A percentile compares a stretch with the other conserved stretches of the same genome.
phyloP scores from a whole-genome alignment of 2,329 filamentous ascomycete genomes.

The Diaporthe capsici region DNA sequence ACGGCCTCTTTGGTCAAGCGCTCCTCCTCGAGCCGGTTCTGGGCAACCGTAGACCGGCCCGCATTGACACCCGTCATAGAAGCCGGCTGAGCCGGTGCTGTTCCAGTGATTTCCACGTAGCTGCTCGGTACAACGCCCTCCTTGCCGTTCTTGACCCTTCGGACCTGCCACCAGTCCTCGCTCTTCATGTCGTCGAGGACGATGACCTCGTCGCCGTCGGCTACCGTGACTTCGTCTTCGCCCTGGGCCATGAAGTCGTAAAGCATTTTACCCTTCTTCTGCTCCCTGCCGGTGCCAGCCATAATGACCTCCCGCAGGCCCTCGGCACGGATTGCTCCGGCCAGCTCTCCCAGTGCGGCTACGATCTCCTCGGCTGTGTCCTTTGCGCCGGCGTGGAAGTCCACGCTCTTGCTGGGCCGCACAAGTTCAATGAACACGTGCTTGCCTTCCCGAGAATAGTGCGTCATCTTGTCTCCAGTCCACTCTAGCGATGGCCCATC shows the following conservation, averaged over 20 bases:
- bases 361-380: slow-evolving; percentile 97
- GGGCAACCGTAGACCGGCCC: slow-evolving; percentile 78
- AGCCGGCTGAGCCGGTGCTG: slow-evolving; percentile 64
- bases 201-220: slow-evolving; percentile 89
- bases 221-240: slow-evolving; percentile 95
- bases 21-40: slow-evolving; percentile 84
- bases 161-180: slow-evolving; percentile 98
- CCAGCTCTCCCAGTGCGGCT: slow-evolving; percentile 86
- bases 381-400: slow-evolving; percentile 97
- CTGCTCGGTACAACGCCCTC: slow-evolving; percentile 97
- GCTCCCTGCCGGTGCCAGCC: slow-evolving; percentile 77
- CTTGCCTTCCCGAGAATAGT: slow-evolving; percentile 98
- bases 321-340: slow-evolving; percentile 87
- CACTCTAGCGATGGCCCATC: slow-evolving; percentile 93
- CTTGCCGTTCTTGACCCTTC: slow-evolving; percentile 89
- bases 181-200: slow-evolving; percentile 92
- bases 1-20: slow-evolving; percentile 85
- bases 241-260: slow-evolving; percentile 98
- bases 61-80: slow-evolving; percentile 66
- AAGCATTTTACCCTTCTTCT: slow-evolving; percentile 83
- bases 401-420: slow-evolving; percentile 91
- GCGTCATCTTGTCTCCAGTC: slow-evolving; percentile 94
- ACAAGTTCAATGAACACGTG: slow-evolving; percentile 97
- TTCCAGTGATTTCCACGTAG: slow-evolving; percentile 90
- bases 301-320: slow-evolving; percentile 87